These are phyloP conservation scores for Abrus pulchellus DNA, from an alignment of 306 rosid genomes.

Conservation along the genomic window DNA sequence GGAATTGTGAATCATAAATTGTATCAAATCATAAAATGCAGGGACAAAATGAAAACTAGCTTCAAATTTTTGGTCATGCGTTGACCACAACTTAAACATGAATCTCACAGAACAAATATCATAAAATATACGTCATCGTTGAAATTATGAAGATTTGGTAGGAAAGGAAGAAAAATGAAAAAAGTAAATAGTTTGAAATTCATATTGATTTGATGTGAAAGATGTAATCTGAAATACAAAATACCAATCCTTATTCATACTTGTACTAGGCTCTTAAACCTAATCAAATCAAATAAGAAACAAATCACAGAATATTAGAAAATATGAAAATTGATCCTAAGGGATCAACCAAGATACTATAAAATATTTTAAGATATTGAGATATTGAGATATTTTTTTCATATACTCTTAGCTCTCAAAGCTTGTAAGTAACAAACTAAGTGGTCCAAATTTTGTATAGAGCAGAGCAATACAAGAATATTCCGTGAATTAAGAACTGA, in stretches of 20 bases:
- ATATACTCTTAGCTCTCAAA: neutral
- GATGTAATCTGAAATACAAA: neutral
- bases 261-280: neutral
- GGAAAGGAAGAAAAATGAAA: neutral
- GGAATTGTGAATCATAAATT: neutral
- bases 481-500: slow-evolving; percentile 6
- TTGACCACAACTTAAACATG: neutral
- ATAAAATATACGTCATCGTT: neutral
- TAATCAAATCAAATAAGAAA: neutral
- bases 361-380: neutral
- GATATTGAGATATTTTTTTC: neutral
- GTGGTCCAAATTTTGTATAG: neutral
- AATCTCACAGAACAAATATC: neutral
- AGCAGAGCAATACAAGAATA: slow-evolving; percentile 14
- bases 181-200: neutral
- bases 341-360: neutral
- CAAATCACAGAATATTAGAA: neutral
- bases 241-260: neutral
- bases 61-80: neutral
- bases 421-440: neutral
- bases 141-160: neutral
- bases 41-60: neutral
- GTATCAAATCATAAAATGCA: neutral
- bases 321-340: neutral
- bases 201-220: neutral